Percentiles rank a stretch among this genome's conserved stretches.
Conservation (phyloP, 805 yeast genomes). For the Saccharomyces jurei region DNA sequence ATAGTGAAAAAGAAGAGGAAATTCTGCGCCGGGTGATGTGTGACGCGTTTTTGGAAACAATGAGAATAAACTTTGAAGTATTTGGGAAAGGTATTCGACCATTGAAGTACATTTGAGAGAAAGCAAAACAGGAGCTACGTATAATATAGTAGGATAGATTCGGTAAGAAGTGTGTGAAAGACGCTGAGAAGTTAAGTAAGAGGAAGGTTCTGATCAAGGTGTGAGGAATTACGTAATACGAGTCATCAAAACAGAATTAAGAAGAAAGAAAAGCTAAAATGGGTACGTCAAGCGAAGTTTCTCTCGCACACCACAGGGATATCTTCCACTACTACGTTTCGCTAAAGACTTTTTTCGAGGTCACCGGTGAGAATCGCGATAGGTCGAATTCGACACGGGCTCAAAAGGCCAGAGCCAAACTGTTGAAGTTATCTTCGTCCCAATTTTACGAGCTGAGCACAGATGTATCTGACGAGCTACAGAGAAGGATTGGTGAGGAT, state of each 20-base stretch:
- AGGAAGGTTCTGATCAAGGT: background rate
- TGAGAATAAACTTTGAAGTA: background rate
- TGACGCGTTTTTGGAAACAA: background rate
- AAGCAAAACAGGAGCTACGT: background rate
- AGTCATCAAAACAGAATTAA: background rate
- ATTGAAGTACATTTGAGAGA: background rate
- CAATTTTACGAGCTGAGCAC: constrained; percentile 89
- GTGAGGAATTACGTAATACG: background rate
- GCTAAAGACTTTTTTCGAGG: constrained; percentile 21
- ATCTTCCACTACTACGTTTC: constrained; percentile 22
- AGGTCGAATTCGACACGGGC: constrained; percentile 43
- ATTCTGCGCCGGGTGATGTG: background rate
- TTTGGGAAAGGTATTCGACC: background rate
- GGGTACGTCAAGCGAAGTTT: background rate
- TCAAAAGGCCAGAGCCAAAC: constrained; percentile 75
- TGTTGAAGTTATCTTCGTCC: constrained; percentile 66
- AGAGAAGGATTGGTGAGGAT: constrained; percentile 61
- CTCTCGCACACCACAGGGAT: constrained; percentile 11
- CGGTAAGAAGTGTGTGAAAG: background rate
- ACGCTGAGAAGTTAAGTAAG: background rate
- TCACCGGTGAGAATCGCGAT: constrained; percentile 25
- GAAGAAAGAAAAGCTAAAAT: background rate
- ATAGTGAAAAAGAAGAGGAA: background rate
- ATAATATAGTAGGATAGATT: background rate
- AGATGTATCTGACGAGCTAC: constrained; percentile 89